A percentile compares a stretch with the other conserved stretches of the same genome.
These are phyloP conservation scores for Rubia tinctorum DNA, from an alignment of 305 asterid genomes.

Conservation along the genomic window DNA sequence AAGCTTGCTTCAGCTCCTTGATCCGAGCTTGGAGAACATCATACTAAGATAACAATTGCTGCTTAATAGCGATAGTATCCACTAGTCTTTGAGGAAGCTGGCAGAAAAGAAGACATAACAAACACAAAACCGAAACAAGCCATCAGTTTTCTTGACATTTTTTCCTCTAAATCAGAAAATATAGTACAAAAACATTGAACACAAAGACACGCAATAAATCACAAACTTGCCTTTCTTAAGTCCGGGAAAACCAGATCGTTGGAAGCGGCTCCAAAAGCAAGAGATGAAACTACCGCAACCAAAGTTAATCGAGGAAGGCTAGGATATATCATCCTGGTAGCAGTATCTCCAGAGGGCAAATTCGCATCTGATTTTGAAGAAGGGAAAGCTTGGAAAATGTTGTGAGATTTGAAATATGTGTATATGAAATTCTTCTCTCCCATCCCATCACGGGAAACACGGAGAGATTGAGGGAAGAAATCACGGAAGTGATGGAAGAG, in stretches of 20 bases:
- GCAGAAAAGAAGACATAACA: constrained; percentile 22
- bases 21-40: constrained; percentile 91
- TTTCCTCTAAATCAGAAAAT: neutral
- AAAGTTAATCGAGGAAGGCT: constrained; percentile 78
- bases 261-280: constrained; percentile 71
- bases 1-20: constrained; percentile 74
- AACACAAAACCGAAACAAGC: neutral
- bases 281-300: constrained; percentile 64
- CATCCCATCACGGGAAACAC: too few species aligned
- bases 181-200: neutral
- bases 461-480: too few species aligned
- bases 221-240: constrained; percentile 54
- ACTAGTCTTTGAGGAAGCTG: constrained; percentile 87
- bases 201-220: neutral
- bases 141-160: neutral
- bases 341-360: constrained; percentile 72
- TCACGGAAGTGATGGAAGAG: too few species aligned
- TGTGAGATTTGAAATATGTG: too few species aligned
- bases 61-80: constrained; percentile 67
- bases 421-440: too few species aligned
- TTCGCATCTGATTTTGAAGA: too few species aligned
- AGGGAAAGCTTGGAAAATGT: too few species aligned
- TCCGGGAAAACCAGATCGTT: constrained; percentile 62
- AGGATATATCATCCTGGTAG: constrained; percentile 86
- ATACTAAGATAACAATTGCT: constrained; percentile 84